Evolutionary conservation across 2,329 filamentous ascomycete genomes (phyloP), one percentile per base, ranked within the genome.

Genomic region (Trichoderma polysporum): DNA sequence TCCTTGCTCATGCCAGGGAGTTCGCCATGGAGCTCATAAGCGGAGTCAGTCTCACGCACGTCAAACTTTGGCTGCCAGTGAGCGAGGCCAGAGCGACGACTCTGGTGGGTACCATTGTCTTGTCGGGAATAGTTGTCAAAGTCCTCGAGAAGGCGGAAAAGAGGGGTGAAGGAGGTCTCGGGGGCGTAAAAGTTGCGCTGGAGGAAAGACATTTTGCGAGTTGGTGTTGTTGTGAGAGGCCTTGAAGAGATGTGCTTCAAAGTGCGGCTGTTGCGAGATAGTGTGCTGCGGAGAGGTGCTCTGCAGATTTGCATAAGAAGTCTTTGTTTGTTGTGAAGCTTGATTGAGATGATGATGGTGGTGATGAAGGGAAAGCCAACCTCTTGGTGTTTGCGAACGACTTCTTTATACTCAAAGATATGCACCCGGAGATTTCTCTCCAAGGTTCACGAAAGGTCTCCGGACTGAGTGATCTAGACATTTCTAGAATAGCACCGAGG

Each of bases 11-110:
- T 82, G 56, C 91, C 91, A 0, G 91, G 89, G 1, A 93, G 86
- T 77, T 93, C 91, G 72, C 91, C 91, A 72, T 93, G 87, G 13
- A 93, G 86, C 78, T 93, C 87, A 75, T 91, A 93, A 66, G 80
- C 76, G 12, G 85, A 79, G 67, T 85, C 83, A 3, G 84, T 83
- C 80, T 93, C 91, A 76, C 85, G 87, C 68, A 92, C 83, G 70
- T 93, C 90, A 75, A 93, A 93, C 76, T 87, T 88, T 57, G 91
- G 91, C 54, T 85, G 84, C 84, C 91, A 92, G 73, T 62, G 57
- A 47, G 79, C 79, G 62, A 82, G 69, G 69, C 62, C 63, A 1
- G 64, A 15, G 60, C 68, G 68, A 27, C 66, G 56, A 22, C 67
- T 69, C 50, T 70, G 47, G 2, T 12, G 19, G 39, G 68, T 52